A percentile compares a stretch with the other conserved stretches of the same genome.
Evolutionary conservation across 805 yeast species (phyloP).

Genomic region (Ogataea thermomethanolica): DNA sequence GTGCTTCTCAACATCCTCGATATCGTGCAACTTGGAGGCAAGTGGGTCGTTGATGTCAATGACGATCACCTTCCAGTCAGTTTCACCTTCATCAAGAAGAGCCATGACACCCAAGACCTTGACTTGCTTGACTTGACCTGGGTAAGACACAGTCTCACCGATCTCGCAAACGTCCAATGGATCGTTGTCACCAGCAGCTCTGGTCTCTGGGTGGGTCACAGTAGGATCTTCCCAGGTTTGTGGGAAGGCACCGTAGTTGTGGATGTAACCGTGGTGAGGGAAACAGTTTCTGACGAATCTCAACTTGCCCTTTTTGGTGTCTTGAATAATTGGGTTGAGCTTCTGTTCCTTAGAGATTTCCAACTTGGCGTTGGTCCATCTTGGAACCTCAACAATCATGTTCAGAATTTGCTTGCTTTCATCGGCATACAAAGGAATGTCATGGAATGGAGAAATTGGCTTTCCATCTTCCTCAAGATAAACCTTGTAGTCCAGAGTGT

Average conservation of each 20-base stretch:
- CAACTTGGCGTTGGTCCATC: slow-evolving; percentile 97
- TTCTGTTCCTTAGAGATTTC: slow-evolving; percentile 84
- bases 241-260: slow-evolving; percentile 98
- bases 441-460: slow-evolving; percentile 95
- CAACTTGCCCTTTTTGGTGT: slow-evolving; percentile 94
- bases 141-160: slow-evolving; percentile 60
- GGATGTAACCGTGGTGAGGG: slow-evolving; percentile 98
- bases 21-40: slow-evolving; percentile 80
- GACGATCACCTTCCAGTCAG: slow-evolving; percentile 90
- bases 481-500: slow-evolving; percentile 91
- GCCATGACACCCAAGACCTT: slow-evolving; percentile 95
- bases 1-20: slow-evolving; percentile 84
- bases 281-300: slow-evolving; percentile 96
- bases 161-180: slow-evolving; percentile 85
- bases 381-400: slow-evolving; percentile 89
- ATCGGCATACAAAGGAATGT: slow-evolving; percentile 88
- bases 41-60: slow-evolving; percentile 86
- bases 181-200: slow-evolving; percentile 76
- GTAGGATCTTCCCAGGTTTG: slow-evolving; percentile 85
- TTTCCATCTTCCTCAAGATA: slow-evolving; percentile 91
- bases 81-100: slow-evolving; percentile 85
- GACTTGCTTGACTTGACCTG: slow-evolving; percentile 80
- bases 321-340: slow-evolving; percentile 94
- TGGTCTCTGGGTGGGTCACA: slow-evolving; percentile 60
- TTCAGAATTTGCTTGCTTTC: slow-evolving; percentile 83